phyloP scores from a whole-genome alignment of 371 early-diverging fungal species.

The Syncephalastrum monosporum region DNA sequence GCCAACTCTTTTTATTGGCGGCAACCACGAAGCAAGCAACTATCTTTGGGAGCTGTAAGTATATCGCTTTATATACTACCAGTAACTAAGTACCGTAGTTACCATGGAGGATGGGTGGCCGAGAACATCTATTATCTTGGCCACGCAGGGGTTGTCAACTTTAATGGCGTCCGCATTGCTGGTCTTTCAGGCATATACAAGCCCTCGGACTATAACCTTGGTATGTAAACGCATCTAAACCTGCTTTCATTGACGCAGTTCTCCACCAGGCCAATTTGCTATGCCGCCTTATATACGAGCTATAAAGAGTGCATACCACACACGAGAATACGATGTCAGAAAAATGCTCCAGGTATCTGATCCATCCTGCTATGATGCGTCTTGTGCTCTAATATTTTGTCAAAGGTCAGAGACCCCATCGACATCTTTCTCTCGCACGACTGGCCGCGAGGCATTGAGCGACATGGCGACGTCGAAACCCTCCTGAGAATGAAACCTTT shows the following conservation, averaged over 20 bases:
- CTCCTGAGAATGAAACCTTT: constrained; percentile 70
- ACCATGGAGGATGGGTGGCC: constrained; percentile 96
- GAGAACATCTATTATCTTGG: constrained; percentile 95
- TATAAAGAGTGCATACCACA: constrained; percentile 79
- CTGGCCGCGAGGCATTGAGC: constrained; percentile 91
- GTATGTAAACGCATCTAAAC: not conserved
- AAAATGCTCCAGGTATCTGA: constrained; percentile 66
- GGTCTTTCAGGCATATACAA: constrained; percentile 96
- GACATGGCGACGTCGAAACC: constrained; percentile 67
- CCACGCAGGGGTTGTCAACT: constrained; percentile 75
- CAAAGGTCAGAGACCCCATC: constrained; percentile 55
- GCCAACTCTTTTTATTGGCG: constrained; percentile 94
- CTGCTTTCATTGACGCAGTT: constrained; percentile 7
- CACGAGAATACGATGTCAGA: constrained; percentile 77
- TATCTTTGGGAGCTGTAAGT: constrained; percentile 90
- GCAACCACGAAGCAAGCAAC: constrained; percentile 96
- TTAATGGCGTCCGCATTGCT: constrained; percentile 87
- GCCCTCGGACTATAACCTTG: constrained; percentile 52
- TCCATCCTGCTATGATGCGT: not conserved
- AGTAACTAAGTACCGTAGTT: constrained; percentile 32
- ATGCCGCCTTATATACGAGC: not conserved
- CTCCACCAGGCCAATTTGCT: too few species aligned
- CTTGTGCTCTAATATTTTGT: not conserved
- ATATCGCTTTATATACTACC: not conserved
- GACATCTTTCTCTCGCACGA: constrained; percentile 96